These are phyloP conservation scores for Globisporangium lucens DNA, from an alignment of 352 stramenopile species.

Conservation along the genomic window DNA sequence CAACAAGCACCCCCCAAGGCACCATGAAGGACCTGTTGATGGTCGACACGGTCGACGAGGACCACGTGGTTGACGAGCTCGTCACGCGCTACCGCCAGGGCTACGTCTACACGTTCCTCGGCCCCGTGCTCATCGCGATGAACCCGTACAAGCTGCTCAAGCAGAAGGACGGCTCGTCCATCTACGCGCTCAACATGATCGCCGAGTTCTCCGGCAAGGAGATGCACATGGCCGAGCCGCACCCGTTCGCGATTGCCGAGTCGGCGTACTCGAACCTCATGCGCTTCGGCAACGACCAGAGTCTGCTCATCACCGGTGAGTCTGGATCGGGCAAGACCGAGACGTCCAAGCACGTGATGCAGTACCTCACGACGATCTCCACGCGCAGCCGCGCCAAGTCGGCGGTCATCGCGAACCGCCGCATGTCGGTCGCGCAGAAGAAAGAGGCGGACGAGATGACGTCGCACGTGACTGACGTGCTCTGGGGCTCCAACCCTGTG, in stretches of 20 bases:
- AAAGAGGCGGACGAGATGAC: constrained; percentile 72
- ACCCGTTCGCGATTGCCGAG: constrained; percentile 85
- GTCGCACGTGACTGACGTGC: constrained; percentile 64
- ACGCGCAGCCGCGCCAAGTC: constrained; percentile 65
- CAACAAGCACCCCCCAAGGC: neutral
- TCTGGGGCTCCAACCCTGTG: constrained; percentile 81
- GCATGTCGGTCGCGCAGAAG: constrained; percentile 75
- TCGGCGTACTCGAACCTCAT: constrained; percentile 89
- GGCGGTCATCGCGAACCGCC: constrained; percentile 68
- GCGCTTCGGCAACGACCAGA: constrained; percentile 81
- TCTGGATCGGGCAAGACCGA: constrained; percentile 93
- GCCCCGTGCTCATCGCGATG: constrained; percentile 85
- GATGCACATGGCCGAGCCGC: constrained; percentile 75
- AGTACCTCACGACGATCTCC: constrained; percentile 89
- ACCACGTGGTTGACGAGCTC: constrained; percentile 74
- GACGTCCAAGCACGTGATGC: constrained; percentile 96
- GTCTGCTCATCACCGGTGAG: constrained; percentile 83
- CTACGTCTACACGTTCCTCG: constrained; percentile 91
- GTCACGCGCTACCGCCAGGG: constrained; percentile 72
- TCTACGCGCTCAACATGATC: constrained; percentile 79
- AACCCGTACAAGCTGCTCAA: constrained; percentile 89
- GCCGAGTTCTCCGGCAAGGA: constrained; percentile 77
- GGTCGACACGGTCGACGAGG: constrained; percentile 73
- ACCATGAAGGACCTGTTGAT: constrained; percentile 74
- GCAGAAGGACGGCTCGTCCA: constrained; percentile 60